These are phyloP conservation scores for Cichorium intybus DNA, from an alignment of 140 eudicot species.

Conservation along the genomic window DNA sequence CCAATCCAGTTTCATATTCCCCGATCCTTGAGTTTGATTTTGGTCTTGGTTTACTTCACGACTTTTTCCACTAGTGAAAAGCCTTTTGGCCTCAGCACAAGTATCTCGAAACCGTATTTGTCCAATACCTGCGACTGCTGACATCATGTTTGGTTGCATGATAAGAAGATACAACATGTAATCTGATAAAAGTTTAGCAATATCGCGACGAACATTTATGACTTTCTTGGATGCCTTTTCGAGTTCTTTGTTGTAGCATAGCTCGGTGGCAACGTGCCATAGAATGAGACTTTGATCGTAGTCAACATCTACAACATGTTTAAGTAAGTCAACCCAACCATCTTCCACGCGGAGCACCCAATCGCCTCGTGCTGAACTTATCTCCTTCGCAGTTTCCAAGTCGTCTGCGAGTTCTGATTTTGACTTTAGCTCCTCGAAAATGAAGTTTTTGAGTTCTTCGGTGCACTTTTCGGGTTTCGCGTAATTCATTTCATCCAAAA, in stretches of 20 bases:
- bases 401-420: slow-evolving; percentile 53
- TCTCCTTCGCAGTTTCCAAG: slow-evolving; percentile 44
- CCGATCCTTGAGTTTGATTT: background rate
- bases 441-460: slow-evolving; percentile 20
- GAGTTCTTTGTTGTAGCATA: slow-evolving; percentile 38
- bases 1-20: background rate
- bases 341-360: slow-evolving; percentile 38
- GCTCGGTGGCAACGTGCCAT: slow-evolving; percentile 64
- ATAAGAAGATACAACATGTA: slow-evolving; percentile 64
- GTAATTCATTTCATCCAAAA: slow-evolving; percentile 19
- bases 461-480: slow-evolving; percentile 20
- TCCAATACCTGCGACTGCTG: slow-evolving; percentile 56
- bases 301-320: slow-evolving; percentile 16
- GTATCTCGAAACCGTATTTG: slow-evolving; percentile 52
- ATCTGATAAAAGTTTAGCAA: slow-evolving; percentile 47
- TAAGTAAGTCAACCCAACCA: slow-evolving; percentile 26
- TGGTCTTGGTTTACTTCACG: background rate
- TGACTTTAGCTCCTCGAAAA: slow-evolving; percentile 38
- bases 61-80: background rate
- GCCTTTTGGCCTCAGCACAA: slow-evolving; percentile 42
- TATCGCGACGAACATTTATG: background rate
- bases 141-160: slow-evolving; percentile 56
- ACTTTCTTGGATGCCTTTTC: background rate
- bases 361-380: slow-evolving; percentile 43
- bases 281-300: slow-evolving; percentile 45